Base-by-base conservation (phyloP, 306 rosid species). In the Vigna radiata region DNA sequence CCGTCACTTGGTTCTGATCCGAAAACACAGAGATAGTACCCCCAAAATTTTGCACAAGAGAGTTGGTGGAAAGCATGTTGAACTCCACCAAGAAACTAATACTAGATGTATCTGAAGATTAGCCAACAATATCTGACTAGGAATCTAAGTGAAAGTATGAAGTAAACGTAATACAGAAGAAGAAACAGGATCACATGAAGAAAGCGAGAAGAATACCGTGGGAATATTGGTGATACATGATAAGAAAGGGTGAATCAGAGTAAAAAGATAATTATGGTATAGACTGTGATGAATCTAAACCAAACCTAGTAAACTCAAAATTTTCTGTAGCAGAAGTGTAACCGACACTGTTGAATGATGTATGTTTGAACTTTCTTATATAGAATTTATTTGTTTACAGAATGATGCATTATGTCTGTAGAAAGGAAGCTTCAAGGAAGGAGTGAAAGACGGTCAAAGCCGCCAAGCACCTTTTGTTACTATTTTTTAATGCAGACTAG, bases 11-110 rank as follows among this genome's bases (percentile, higher is more conserved):
- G 52, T 80, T 77, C 48, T 64, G 79, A 41, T 80, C 44, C 17
- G 84, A 17, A 55, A 50, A 55, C 7, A 53, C 68, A 4, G 83
- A 68, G 43, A 21, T 14, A 1, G 85, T 69, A 66, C 65, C 82
- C 33, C 82, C 71, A 16, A 68, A 53, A 23, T 81, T 83, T 61
- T 77, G 80, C 58, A 83, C 31, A 77, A 83, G 78, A 65, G 89
- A 36, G 36, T 88, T 87, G 46, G 82, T 52, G 2, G 77, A 76
- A 25, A 69, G 23, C 86, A 87, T 75, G 6, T 47, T 80, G 82
- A 68, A 68, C 37, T 50, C 58, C n/a, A 64, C 47, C 44, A 14
- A 48, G 9, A 73, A 15, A n/a, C 25, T 16, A 17, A 56, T 36
- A 53, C 27, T 12, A 43, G 52, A 55, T 62, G 41, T 27, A 49